A percentile compares a stretch with the other conserved stretches of the same genome.
These are phyloP conservation scores for Phytomonas francai DNA, from an alignment of 208 protist species.

Conservation along the genomic window DNA sequence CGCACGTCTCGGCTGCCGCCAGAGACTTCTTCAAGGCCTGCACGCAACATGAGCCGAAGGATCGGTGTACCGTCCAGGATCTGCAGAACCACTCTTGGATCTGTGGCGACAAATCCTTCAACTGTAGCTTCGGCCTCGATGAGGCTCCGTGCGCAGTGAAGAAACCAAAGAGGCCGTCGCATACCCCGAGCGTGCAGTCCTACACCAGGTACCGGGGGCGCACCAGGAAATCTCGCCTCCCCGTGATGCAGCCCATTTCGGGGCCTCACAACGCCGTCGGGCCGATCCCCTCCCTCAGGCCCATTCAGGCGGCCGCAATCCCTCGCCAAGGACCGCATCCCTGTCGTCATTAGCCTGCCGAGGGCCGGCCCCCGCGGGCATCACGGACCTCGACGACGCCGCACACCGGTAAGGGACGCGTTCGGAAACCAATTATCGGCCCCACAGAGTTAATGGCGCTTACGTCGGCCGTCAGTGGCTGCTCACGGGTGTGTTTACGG, in stretches of 20 bases:
- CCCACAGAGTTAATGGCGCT: neutral
- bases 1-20: conserved; percentile 41
- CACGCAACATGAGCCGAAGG: conserved; percentile 54
- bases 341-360: neutral
- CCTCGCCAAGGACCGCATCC: neutral
- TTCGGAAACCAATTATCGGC: neutral
- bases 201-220: neutral
- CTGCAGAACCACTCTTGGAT: conserved; percentile 75
- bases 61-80: conserved; percentile 50
- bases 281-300: neutral
- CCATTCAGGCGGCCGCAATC: neutral
- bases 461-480: neutral
- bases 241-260: neutral
- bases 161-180: neutral
- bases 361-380: neutral
- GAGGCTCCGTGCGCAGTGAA: neutral
- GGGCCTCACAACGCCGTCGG: neutral
- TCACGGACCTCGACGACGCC: neutral
- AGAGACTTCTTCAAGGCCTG: conserved; percentile 72
- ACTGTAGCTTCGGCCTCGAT: neutral
- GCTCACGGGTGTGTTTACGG: neutral
- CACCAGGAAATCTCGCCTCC: neutral
- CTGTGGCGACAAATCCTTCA: conserved; percentile 7
- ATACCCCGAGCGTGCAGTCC: neutral
- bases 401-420: neutral